Evolutionary conservation across 1,284 basidiomycete species (phyloP).

Genomic region (Omphalotus olearius): DNA sequence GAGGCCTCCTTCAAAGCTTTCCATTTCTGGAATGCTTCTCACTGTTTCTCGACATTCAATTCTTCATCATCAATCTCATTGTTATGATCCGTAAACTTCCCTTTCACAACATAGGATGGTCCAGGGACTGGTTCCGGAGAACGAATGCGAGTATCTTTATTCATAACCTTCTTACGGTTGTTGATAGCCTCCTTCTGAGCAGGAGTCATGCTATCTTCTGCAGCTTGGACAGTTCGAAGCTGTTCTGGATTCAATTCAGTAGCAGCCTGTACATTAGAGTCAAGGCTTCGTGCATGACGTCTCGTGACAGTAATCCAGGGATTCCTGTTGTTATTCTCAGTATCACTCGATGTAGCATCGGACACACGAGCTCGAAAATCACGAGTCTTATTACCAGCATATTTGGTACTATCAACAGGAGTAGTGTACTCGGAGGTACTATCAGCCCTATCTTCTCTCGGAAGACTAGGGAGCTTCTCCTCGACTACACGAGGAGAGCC

Average conservation of each 20-base stretch:
- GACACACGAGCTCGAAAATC: too few species aligned
- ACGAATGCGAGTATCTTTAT: not conserved
- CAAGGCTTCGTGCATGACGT: not conserved
- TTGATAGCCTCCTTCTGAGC: not conserved
- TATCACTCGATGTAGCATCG: too few species aligned
- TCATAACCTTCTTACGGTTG: not conserved
- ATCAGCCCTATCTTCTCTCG: not conserved
- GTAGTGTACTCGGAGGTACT: not conserved
- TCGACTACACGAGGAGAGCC: too few species aligned
- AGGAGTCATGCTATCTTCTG: not conserved
- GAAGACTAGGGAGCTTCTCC: too few species aligned
- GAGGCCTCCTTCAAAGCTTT: not conserved
- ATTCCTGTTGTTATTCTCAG: too few species aligned
- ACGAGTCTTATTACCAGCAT: not conserved
- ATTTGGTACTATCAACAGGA: not conserved
- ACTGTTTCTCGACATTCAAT: conserved; percentile 2
- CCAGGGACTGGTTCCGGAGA: not conserved
- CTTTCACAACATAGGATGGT: conserved; percentile 7
- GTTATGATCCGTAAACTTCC: conserved; percentile 5
- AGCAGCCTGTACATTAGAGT: not conserved
- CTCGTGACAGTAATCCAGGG: not conserved
- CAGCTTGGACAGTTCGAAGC: not conserved
- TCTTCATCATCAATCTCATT: conserved; percentile 1
- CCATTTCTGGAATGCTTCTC: not conserved
- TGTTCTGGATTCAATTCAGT: not conserved